phyloP scores from a whole-genome alignment of 208 protist genomes.

The Herpetomonas tarakana region DNA sequence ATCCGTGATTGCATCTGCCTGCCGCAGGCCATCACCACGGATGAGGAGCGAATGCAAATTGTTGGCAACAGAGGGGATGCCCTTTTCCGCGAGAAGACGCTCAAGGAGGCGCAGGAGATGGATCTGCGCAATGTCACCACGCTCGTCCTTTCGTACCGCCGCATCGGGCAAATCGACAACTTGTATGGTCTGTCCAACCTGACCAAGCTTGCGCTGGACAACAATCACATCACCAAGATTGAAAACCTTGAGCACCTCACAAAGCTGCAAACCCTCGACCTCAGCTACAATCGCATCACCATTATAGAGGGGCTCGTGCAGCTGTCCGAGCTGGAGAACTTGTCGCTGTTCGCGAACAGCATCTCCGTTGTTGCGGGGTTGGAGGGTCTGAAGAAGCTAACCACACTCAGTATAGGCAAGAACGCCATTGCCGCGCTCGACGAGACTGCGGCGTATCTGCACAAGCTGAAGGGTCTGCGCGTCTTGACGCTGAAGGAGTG shows the following conservation, averaged over 20 bases:
- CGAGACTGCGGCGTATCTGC: constrained; percentile 82
- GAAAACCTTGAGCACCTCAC: constrained; percentile 88
- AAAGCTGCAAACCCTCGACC: constrained; percentile 81
- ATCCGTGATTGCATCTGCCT: constrained; percentile 78
- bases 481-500: constrained; percentile 87
- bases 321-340: constrained; percentile 81
- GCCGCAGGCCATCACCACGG: constrained; percentile 44
- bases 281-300: constrained; percentile 95
- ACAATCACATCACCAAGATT: constrained; percentile 93
- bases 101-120: constrained; percentile 47
- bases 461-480: constrained; percentile 55
- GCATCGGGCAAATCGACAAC: constrained; percentile 89
- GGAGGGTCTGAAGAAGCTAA: constrained; percentile 65
- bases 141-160: constrained; percentile 66
- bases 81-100: constrained; percentile 44
- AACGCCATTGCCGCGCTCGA: constrained; percentile 90
- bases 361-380: constrained; percentile 72
- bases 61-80: constrained; percentile 67
- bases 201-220: constrained; percentile 94
- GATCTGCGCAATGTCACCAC: constrained; percentile 54
- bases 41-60: constrained; percentile 76
- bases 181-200: constrained; percentile 77
- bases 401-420: constrained; percentile 90
- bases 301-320: constrained; percentile 85
- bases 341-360: constrained; percentile 90